Conservation (phyloP, 2,329 filamentous ascomycete species). For the Pestalotiopsis sp. region DNA sequence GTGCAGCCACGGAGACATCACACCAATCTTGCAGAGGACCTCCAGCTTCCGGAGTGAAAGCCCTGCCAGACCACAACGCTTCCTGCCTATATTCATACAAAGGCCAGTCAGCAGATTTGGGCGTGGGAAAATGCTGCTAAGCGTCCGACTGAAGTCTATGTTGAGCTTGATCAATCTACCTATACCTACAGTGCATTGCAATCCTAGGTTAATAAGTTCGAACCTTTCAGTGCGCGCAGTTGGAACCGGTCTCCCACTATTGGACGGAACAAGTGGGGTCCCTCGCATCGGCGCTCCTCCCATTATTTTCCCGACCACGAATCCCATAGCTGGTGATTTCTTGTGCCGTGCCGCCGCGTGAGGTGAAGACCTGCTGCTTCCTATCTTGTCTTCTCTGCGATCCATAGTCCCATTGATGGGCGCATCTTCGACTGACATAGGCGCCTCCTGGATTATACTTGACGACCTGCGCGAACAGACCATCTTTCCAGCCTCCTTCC, state of each 20-base stretch:
- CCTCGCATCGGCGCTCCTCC: neutral
- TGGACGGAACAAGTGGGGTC: neutral
- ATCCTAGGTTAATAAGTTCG: neutral
- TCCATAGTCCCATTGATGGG: neutral
- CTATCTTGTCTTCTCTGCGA: neutral
- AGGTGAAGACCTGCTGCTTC: neutral
- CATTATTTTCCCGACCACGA: slow-evolving; percentile 4
- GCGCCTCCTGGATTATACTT: neutral
- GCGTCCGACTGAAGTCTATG: no score
- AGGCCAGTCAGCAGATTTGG: no score
- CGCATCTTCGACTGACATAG: neutral
- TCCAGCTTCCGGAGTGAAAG: neutral
- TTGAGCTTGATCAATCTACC: no score
- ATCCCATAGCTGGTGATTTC: slow-evolving; percentile 3
- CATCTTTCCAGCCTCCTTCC: neutral
- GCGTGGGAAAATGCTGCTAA: neutral
- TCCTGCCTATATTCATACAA: no score
- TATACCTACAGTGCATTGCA: neutral
- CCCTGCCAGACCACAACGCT: neutral
- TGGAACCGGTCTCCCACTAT: neutral
- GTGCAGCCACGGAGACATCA: neutral
- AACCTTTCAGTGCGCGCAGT: neutral
- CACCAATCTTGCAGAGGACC: neutral
- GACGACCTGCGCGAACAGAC: neutral
- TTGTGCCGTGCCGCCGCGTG: neutral